These are phyloP conservation scores for Kodamaea sp. DNA, from an alignment of 1,139 yeast genomes.

Conservation along the genomic window DNA sequence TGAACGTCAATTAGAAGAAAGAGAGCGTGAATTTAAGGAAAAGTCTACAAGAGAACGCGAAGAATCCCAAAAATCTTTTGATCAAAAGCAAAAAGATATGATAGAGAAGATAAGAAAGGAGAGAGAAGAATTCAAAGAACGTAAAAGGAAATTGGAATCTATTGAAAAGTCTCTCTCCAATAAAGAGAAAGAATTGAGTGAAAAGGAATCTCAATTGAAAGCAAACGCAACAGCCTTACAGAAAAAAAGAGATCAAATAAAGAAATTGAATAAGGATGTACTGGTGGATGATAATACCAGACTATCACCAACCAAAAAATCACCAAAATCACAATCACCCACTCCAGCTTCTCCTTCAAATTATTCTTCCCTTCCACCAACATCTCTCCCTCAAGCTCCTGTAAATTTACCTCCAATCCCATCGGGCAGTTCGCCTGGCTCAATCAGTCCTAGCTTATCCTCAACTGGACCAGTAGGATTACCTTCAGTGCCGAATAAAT, in stretches of 20 bases:
- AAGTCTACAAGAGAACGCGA: slow-evolving; percentile 24
- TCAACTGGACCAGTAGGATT: too few species aligned
- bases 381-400: not conserved
- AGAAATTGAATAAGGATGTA: slow-evolving; percentile 20
- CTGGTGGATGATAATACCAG: slow-evolving; percentile 13
- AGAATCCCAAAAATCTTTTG: slow-evolving; percentile 4
- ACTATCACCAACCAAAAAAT: slow-evolving; percentile 10
- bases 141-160: slow-evolving; percentile 23
- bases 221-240: slow-evolving; percentile 8
- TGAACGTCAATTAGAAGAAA: slow-evolving; percentile 13
- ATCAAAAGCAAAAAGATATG: slow-evolving; percentile 4
- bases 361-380: slow-evolving; percentile 1
- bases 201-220: not conserved
- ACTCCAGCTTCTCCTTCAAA: not conserved
- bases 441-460: too few species aligned
- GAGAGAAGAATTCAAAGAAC: slow-evolving; percentile 30
- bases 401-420: too few species aligned
- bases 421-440: too few species aligned
- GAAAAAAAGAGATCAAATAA: slow-evolving; percentile 18
- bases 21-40: slow-evolving; percentile 11
- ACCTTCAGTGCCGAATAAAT: not conserved
- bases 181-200: slow-evolving; percentile 8
- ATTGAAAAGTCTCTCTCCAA: slow-evolving; percentile 7
- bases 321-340: slow-evolving; percentile 8
- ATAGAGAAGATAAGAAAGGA: slow-evolving; percentile 6